Base-by-base conservation (phyloP, 1,139 yeast species). In the Blastobotrys buckinghamii region DNA sequence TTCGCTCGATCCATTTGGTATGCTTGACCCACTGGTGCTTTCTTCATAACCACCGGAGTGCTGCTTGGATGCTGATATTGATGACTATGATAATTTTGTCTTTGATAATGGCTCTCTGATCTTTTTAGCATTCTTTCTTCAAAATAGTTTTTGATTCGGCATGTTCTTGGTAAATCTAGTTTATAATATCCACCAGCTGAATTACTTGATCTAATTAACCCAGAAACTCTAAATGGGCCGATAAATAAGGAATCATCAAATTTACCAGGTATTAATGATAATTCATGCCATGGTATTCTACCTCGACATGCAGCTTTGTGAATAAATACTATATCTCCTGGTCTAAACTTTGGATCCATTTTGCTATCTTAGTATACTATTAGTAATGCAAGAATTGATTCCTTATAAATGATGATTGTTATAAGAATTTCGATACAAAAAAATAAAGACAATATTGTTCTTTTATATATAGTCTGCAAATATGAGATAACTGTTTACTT, bases 1-100 rank as follows among this genome's bases (percentile, higher is more conserved):
- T 45, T 38, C 12, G 48, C 48, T 12, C 48, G 10, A 35, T 45
- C 48, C 48, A 45, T 45, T 19, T 45, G 48, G 24, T 39, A 45
- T 17, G 48, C 48, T 24, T 45, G 48, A 9, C 48, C 48, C 1
- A 27, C 35, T 10, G 48, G 48, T 2, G 48, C 48, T 19, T 45
- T n/a, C 19, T 39, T 45, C 7, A 22, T 5, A 22, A 24, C 26
- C 13, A 16, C 17, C 8, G 33, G 9, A 26, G 24, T 22, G 24
- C 6, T 22, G 4, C 6, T 22, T 5, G 24, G 24, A 22, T 16
- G 49, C 33, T 33, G 46, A 43, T 20, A 27, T 26, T 12, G 49
- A 41, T 43, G 41, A 6, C 12, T 24, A 16, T 2, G 2, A 24
- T 22, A 26, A 9, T n/a, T 4, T 10, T 9, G 9, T 26, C 16